These are phyloP conservation scores for Wickerhamomyces strasburgensis DNA, from an alignment of 805 yeast species.

Conservation along the genomic window DNA sequence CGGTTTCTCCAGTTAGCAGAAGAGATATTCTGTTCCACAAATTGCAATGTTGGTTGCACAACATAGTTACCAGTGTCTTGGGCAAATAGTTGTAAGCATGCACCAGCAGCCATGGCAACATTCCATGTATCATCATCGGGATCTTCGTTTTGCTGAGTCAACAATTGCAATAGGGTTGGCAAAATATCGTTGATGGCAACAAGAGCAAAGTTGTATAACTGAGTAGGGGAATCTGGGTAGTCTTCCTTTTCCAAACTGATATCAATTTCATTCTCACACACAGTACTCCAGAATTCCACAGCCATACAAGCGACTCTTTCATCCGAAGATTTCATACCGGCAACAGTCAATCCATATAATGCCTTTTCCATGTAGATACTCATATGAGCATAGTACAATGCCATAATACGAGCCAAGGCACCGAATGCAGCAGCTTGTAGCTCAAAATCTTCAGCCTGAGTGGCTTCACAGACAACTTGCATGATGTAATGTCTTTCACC, in stretches of 20 bases:
- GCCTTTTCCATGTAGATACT: conserved; percentile 97
- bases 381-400: conserved; percentile 84
- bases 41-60: conserved; percentile 76
- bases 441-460: conserved; percentile 80
- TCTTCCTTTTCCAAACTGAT: conserved; percentile 66
- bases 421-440: conserved; percentile 95
- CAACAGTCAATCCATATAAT: conserved; percentile 78
- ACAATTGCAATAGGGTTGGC: conserved; percentile 75
- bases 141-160: conserved; percentile 88
- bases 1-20: conserved; percentile 73
- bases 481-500: conserved; percentile 95
- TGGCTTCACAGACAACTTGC: conserved; percentile 99
- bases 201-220: conserved; percentile 75
- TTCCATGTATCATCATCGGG: conserved; percentile 97
- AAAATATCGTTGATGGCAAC: conserved; percentile 80
- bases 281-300: conserved; percentile 98
- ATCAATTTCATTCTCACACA: conserved; percentile 95
- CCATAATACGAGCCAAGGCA: conserved; percentile 88
- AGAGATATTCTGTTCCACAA: conserved; percentile 71
- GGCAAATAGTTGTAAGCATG: conserved; percentile 91
- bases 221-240: conserved; percentile 44
- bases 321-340: conserved; percentile 82
- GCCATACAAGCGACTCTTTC: conserved; percentile 96
- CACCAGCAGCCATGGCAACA: conserved; percentile 98
- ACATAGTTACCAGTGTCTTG: conserved; percentile 84